Percentiles rank a stretch among this genome's conserved stretches.
phyloP scores from a whole-genome alignment of 768 basidiomycete species.

The Chalciporus piperatus region DNA sequence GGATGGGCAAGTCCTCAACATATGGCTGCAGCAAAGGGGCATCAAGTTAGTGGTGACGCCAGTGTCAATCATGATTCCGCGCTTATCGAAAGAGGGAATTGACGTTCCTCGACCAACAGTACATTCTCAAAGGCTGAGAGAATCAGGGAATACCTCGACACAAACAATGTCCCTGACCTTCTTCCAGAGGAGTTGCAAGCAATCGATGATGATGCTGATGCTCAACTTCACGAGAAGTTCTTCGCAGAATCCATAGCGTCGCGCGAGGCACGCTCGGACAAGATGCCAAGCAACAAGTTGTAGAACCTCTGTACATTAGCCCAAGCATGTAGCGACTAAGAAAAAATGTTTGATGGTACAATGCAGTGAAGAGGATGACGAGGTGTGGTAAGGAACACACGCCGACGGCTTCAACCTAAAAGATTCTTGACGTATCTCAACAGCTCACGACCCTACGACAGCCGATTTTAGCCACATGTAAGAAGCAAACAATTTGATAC shows the following conservation, averaged over 20 bases:
- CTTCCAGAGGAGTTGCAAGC: conserved; percentile 21
- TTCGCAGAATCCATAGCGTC: conserved; percentile 10
- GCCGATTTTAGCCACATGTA: conserved; percentile 4
- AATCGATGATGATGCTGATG: conserved; percentile 27
- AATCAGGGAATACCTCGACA: conserved; percentile 33
- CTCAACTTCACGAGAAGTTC: conserved; percentile 19
- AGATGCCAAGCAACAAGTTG: neutral
- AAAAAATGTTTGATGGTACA: no score
- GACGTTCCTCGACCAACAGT: conserved; percentile 18
- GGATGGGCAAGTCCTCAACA: conserved; percentile 31
- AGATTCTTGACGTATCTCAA: conserved; percentile 70
- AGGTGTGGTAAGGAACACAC: neutral
- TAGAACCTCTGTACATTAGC: neutral
- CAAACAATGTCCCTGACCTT: conserved; percentile 25
- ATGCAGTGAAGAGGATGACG: neutral
- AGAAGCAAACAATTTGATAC: conserved; percentile 27
- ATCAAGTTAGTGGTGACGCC: conserved; percentile 33
- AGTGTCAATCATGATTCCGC: conserved; percentile 1
- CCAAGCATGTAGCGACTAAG: no score
- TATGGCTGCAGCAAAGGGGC: conserved; percentile 31
- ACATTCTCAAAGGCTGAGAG: conserved; percentile 31
- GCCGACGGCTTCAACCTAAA: conserved; percentile 43
- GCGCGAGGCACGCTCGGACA: no score
- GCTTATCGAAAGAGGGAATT: neutral
- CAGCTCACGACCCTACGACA: conserved; percentile 60